Evolutionary conservation across 176 grass and related monocot genomes (phyloP), one percentile per base, ranked within the genome.

Genomic region (Paspalum vaginatum): DNA sequence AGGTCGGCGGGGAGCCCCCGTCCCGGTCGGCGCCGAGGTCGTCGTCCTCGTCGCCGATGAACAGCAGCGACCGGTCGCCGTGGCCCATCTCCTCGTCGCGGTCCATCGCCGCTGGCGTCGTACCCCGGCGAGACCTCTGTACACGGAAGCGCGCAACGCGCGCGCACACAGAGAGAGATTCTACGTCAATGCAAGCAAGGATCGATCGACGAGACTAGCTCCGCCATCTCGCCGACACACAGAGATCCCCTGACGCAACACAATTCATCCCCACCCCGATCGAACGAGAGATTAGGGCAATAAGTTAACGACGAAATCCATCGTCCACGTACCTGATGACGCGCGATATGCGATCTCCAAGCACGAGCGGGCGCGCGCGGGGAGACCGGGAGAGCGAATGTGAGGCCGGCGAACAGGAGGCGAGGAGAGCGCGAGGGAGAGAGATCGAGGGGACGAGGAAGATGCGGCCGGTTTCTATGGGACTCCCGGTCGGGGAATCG

Each of bases 21-120:
- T 78, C 85, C 27, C 56, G 68, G 78, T 83, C 74, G 0, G 56
- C 88, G 5, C 56, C 74, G 22, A 74, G 74, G 20, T 85, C 78
- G 68, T 90, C 83, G 50, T 88, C 88, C 85, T 93, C 88, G 58
- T 93, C 91, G 78, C 86, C 91, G 42, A 84, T 93, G 82, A 85
- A 77, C n/a, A 90, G 56, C 74, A 85, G 46, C 63, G 89, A 72
- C 9, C 85, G 78, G 66, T 90, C 70, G n/a, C 81, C 84, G 12
- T 81, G 85, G 42, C 91, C 72, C 77, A 78, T 79, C 84, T 93
- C 91, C 71, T 93, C 91, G n/a, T 93, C 87, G 5, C 72, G 65
- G 38, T 93, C 79, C 87, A 89, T 87, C 12, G 15, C 37, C 9
- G 43, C 14, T 17, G 53, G 22, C 69, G 7, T 9, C 20, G 59